Evolutionary conservation across 164 flowering plant species (phyloP), one percentile per base, ranked within the genome.

Genomic region (Chloranthus sessilifolius): DNA sequence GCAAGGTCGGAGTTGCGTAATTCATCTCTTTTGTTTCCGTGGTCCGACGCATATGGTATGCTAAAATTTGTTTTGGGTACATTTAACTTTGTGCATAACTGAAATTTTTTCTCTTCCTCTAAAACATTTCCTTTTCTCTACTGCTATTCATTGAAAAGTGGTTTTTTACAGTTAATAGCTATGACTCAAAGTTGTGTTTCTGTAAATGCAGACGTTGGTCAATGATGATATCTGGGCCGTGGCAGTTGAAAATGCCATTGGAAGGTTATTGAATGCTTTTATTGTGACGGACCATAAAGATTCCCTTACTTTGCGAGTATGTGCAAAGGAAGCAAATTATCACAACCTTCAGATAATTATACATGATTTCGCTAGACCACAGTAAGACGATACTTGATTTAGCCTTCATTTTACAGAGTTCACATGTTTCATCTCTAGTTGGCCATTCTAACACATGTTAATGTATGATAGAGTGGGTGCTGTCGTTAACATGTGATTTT

Each of bases 281-380:
- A 78, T 88, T 53, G 99, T 92, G 50, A 88, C 92, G 4, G 71
- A 81, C 62, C 92, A 84, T 62, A 66, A 72, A 68, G 97, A 94
- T 77, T 70, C 73, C 40, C 81, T 69, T 57, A 51, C 62, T 66
- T 62, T 94, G 56, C 74, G 92, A 65, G 50, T 30, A 55, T 89
- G 95, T 75, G 96, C 90, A 1, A 75, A 56, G 49, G 92, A 80
- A 47, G 90, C 78, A 38, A 67, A 73, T 25, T 92, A 86, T 56
- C 49, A 56, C 35, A 21, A 80, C 50, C 78, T 92, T 24, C 83
- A 72, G 54, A 86, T 92, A 53, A 52, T 82, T 51, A 84, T 92
- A 35, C 78, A 88, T 64, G 88, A 92, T 44, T 92, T 92, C 61
- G 69, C 81, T 28, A 77, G 79, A 50, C 83, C 85, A 59, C 73